phyloP scores from a whole-genome alignment of 768 basidiomycete species.

The Tremella fuciformis region DNA sequence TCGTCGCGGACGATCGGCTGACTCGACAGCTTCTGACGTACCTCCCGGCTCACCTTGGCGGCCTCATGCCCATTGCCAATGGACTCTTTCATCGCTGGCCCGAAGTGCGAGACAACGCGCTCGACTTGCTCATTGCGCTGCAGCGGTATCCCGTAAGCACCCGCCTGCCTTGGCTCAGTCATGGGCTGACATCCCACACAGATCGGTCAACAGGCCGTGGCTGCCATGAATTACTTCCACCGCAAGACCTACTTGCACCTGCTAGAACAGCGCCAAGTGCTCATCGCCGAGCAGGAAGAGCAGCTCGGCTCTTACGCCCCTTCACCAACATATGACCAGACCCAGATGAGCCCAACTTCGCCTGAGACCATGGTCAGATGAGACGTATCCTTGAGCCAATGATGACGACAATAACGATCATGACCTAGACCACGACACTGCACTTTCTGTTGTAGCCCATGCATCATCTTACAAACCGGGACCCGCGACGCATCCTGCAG shows the following conservation, averaged over 20 bases:
- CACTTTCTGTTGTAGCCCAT: conserved; percentile 1
- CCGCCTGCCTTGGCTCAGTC: not conserved
- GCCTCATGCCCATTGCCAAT: conserved; percentile 79
- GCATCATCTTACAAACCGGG: not conserved
- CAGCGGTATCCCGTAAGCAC: conserved; percentile 68
- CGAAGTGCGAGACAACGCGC: conserved; percentile 68
- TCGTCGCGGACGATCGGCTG: not conserved
- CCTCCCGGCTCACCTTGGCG: conserved; percentile 71
- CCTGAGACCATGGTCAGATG: not conserved
- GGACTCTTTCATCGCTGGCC: conserved; percentile 86
- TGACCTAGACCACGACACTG: not conserved
- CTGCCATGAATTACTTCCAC: conserved; percentile 40
- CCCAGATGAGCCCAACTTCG: not conserved
- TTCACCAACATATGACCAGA: no score
- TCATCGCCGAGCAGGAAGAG: conserved; percentile 10
- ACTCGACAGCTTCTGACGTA: conserved; percentile 71
- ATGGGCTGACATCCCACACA: conserved; percentile 12
- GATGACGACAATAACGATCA: not conserved
- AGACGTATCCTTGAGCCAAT: not conserved
- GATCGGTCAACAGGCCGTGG: conserved; percentile 41
- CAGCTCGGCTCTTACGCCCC: conserved; percentile 9
- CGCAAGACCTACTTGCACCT: conserved; percentile 35
- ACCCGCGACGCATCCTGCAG: conserved; percentile 2
- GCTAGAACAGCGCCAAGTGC: conserved; percentile 17
- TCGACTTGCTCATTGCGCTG: conserved; percentile 79